These are phyloP conservation scores for Tulasnella sp. DNA, from an alignment of 768 basidiomycete genomes.

Conservation along the genomic window DNA sequence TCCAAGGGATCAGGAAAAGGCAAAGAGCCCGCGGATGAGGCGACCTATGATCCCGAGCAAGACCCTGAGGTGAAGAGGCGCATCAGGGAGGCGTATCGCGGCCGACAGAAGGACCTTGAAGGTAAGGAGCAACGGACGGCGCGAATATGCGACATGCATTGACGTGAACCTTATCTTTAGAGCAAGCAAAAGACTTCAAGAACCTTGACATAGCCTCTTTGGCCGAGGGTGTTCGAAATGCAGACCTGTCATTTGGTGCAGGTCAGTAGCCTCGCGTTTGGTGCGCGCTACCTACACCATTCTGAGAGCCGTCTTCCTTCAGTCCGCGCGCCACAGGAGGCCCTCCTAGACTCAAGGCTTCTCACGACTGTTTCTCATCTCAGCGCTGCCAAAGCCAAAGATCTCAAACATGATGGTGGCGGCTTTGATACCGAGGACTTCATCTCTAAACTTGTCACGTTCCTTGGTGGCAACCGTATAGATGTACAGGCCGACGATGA, in stretches of 20 bases:
- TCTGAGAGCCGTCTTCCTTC: neutral
- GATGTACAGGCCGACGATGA: conserved; percentile 31
- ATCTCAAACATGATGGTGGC: conserved; percentile 77
- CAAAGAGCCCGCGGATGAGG: no score
- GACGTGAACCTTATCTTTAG: neutral
- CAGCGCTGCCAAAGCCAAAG: conserved; percentile 78
- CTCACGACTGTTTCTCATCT: conserved; percentile 68
- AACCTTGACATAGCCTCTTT: conserved; percentile 18
- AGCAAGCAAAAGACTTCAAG: conserved; percentile 13
- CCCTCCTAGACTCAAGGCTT: conserved; percentile 78
- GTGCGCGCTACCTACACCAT: neutral
- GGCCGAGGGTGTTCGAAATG: conserved; percentile 11
- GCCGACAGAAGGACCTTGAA: conserved; percentile 51
- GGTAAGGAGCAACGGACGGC: conserved; percentile 47
- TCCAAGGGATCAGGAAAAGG: no score
- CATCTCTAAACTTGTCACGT: conserved; percentile 57
- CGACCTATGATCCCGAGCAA: conserved; percentile 68
- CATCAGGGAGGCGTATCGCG: conserved; percentile 63
- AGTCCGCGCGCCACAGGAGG: conserved; percentile 80
- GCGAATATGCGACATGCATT: conserved; percentile 42
- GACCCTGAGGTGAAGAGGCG: conserved; percentile 69
- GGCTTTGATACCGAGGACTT: conserved; percentile 93
- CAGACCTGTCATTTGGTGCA: conserved; percentile 21
- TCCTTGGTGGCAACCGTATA: conserved; percentile 49
- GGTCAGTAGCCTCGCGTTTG: conserved; percentile 13